Evolutionary conservation across 78 protist species (phyloP).

Genomic region (Diacronema lutheri): DNA sequence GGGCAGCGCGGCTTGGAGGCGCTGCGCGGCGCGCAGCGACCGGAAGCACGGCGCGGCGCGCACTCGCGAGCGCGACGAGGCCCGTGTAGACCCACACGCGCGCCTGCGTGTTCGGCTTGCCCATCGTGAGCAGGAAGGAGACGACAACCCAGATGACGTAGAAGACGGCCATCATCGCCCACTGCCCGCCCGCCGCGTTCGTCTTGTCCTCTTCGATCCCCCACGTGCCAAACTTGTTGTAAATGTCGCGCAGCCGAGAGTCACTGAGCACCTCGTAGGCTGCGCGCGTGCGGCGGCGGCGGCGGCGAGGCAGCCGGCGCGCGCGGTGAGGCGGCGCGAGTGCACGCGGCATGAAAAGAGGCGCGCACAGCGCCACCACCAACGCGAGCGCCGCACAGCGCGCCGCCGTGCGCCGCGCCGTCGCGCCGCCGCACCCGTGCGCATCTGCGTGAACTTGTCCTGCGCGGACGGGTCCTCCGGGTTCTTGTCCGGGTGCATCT

Average conservation of each 20-base stretch:
- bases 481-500: conserved; percentile 9
- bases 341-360: too few species aligned
- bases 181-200: not conserved
- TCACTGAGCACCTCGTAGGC: conserved; percentile 15
- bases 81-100: conserved; percentile 4
- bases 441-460: not conserved
- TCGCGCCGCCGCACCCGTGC: too few species aligned
- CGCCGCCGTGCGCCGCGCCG: too few species aligned
- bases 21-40: too few species aligned
- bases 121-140: conserved; percentile 3
- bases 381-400: too few species aligned
- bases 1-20: too few species aligned
- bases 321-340: too few species aligned
- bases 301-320: too few species aligned
- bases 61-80: conserved; percentile 8
- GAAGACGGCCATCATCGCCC: not conserved
- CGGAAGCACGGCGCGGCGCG: too few species aligned
- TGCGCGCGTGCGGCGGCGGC: too few species aligned
- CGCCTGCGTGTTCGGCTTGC: not conserved
- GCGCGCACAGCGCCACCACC: too few species aligned
- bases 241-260: not conserved
- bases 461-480: not conserved
- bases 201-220: not conserved
- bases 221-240: conserved; percentile 8
- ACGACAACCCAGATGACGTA: not conserved